phyloP scores from a whole-genome alignment of 192 early-diverging fungal species.

The Entomortierella chlamydospora region DNA sequence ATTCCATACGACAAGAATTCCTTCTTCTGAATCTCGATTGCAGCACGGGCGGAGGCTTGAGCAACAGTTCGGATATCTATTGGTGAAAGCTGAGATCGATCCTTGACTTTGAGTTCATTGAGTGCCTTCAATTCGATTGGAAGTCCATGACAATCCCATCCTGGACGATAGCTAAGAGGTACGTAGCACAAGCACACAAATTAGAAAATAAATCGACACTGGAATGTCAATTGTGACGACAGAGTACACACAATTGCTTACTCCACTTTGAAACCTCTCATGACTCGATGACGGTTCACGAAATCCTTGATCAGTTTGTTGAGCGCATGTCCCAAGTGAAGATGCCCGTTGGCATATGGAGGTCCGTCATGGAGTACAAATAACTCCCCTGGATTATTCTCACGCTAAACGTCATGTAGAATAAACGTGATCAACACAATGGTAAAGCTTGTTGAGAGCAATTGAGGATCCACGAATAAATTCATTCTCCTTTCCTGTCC shows the following conservation, averaged over 20 bases:
- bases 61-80: conserved; percentile 67
- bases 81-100: conserved; percentile 49
- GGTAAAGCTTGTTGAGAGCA: no score
- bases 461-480: background rate
- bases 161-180: conserved; percentile 72
- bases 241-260: conserved; percentile 37
- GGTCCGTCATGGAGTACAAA: conserved; percentile 87
- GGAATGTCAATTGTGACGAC: background rate
- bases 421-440: background rate
- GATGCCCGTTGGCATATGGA: conserved; percentile 83
- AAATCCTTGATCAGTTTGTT: conserved; percentile 89
- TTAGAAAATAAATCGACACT: background rate
- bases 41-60: conserved; percentile 67
- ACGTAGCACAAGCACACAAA: background rate
- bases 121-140: conserved; percentile 87
- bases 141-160: conserved; percentile 86
- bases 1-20: conserved; percentile 74
- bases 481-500: background rate
- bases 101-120: conserved; percentile 62
- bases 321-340: conserved; percentile 81
- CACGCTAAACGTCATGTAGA: conserved; percentile 37
- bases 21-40: conserved; percentile 67
- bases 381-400: conserved; percentile 72
- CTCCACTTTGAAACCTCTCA: conserved; percentile 75
- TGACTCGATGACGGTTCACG: conserved; percentile 77